Percentiles rank a stretch among this genome's conserved stretches.
Conservation (phyloP, 1,139 yeast species). For the Blastobotrys arbuscula region DNA sequence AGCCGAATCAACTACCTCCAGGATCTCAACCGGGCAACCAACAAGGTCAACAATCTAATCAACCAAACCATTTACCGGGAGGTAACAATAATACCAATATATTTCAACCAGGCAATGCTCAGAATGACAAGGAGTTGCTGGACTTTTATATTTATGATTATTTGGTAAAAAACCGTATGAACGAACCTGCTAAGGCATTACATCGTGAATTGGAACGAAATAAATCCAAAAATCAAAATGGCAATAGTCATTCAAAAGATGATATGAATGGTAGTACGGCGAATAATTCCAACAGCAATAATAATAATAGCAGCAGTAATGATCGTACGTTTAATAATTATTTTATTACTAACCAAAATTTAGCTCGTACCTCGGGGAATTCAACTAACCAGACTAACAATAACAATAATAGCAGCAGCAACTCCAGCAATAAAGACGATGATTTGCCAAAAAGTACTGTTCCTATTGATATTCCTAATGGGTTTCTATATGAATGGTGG, state of each 20-base stretch:
- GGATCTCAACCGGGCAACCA: neutral
- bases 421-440: conserved; percentile 13
- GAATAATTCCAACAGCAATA: neutral
- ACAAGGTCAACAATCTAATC: neutral
- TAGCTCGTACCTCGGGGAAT: no score
- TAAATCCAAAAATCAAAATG: conserved; percentile 16
- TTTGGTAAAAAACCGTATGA: conserved; percentile 64
- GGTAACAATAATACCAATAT: neutral
- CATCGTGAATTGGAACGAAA: conserved; percentile 59
- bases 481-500: conserved; percentile 94
- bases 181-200: conserved; percentile 67
- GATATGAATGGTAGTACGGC: conserved; percentile 44
- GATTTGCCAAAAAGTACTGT: conserved; percentile 25
- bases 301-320: no score
- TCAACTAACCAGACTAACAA: no score
- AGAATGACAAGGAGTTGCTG: conserved; percentile 50
- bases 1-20: neutral
- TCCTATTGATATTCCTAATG: conserved; percentile 65
- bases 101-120: conserved; percentile 1
- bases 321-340: no score
- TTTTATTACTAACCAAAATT: neutral
- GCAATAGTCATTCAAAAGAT: conserved; percentile 32
- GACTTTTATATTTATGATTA: conserved; percentile 88
- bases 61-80: neutral
- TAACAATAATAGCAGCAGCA: conserved; percentile 4